A percentile compares a stretch with the other conserved stretches of the same genome.
phyloP scores from a whole-genome alignment of 768 basidiomycete species.

The Mycena olivaceomarginata region DNA sequence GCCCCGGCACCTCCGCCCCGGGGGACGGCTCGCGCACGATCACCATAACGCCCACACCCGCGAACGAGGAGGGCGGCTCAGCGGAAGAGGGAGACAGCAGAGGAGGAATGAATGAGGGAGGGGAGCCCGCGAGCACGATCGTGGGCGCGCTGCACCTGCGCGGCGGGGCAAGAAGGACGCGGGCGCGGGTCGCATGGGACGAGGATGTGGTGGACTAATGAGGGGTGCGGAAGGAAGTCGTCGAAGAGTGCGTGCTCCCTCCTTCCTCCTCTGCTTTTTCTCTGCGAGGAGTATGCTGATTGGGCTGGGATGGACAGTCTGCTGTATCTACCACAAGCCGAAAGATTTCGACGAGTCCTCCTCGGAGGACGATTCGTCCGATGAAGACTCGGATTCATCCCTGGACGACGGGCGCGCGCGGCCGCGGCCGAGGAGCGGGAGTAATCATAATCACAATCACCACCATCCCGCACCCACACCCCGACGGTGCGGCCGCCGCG shows the following conservation, averaged over 20 bases:
- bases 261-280: neutral
- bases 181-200: conserved; percentile 85
- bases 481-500: conserved; percentile 32
- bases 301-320: conserved; percentile 72
- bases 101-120: conserved; percentile 26
- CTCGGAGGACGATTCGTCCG: conserved; percentile 72
- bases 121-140: conserved; percentile 30
- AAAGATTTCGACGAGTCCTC: conserved; percentile 85
- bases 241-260: conserved; percentile 86
- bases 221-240: conserved; percentile 91
- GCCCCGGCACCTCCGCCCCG: conserved; percentile 63
- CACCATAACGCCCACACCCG: conserved; percentile 62
- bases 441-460: conserved; percentile 41
- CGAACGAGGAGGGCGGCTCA: conserved; percentile 51
- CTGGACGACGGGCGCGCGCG: conserved; percentile 43
- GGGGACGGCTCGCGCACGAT: conserved; percentile 74
- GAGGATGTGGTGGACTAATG: conserved; percentile 94
- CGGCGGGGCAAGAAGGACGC: conserved; percentile 66
- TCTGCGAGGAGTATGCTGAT: too few relatives aligned
- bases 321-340: conserved; percentile 95
- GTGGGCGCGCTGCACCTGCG: conserved; percentile 77
- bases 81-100: conserved; percentile 37
- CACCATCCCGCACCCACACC: conserved; percentile 29
- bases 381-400: conserved; percentile 66
- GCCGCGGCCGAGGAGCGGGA: neutral